phyloP scores from a whole-genome alignment of 2,329 filamentous ascomycete species.

The Arthrobotrys pseudoclavata region DNA sequence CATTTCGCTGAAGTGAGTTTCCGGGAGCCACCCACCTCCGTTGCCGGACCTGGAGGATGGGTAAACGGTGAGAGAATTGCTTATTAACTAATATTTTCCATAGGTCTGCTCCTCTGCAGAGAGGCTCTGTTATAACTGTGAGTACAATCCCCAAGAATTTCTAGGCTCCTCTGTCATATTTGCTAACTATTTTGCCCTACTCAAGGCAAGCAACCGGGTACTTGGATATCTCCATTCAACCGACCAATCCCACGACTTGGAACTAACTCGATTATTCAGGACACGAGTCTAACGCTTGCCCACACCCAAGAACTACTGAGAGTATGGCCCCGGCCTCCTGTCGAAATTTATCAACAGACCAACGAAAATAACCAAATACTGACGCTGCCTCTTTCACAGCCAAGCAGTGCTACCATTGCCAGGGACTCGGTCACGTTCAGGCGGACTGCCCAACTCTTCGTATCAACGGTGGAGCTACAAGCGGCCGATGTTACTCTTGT shows the following conservation, averaged over 20 bases:
- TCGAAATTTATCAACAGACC: slow-evolving; percentile 43
- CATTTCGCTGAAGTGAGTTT: slow-evolving; percentile 71
- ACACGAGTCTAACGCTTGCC: slow-evolving; percentile 98
- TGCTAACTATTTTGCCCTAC: background rate
- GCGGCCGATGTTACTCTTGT: slow-evolving; percentile 96
- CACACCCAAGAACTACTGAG: slow-evolving; percentile 94
- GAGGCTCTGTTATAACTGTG: slow-evolving; percentile 99
- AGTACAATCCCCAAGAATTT: slow-evolving; percentile 65
- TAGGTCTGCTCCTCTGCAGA: slow-evolving; percentile 98
- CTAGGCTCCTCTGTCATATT: background rate
- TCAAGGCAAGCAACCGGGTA: slow-evolving; percentile 83
- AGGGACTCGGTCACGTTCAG: slow-evolving; percentile 97
- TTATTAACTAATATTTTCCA: slow-evolving; percentile 61
- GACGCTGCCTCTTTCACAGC: slow-evolving; percentile 69
- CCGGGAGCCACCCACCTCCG: background rate
- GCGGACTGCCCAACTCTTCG: slow-evolving; percentile 98
- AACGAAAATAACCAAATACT: background rate
- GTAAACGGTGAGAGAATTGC: background rate
- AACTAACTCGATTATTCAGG: slow-evolving; percentile 67
- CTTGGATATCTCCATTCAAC: slow-evolving; percentile 42
- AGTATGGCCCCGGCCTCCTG: slow-evolving; percentile 68
- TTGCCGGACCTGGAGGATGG: background rate
- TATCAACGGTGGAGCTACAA: slow-evolving; percentile 82
- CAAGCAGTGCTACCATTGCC: slow-evolving; percentile 99
- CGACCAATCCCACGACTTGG: slow-evolving; percentile 21